Evolutionary conservation across 2,329 filamentous ascomycete genomes (phyloP), one percentile per base, ranked within the genome.

Genomic region (Trematosphaeria pertusa): DNA sequence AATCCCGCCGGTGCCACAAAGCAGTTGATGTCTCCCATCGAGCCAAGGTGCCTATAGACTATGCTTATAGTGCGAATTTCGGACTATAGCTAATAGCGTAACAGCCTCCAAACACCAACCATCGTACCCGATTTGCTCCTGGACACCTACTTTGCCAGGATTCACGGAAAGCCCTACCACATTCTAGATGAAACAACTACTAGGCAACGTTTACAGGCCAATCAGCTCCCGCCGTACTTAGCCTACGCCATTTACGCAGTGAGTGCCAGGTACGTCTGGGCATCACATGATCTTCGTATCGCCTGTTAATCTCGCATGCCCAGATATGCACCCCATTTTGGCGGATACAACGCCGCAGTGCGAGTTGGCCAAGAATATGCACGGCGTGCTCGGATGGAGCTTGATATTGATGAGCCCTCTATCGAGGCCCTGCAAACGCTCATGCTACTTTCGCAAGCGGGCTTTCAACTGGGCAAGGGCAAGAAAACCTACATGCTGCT

Each of bases 401-500:
- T 95, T 12, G 88, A 94, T 65, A 83, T 86, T 7, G 91, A 95
- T 61, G 88, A 93, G 56, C 89, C 90, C 4, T 89, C 86, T 0
- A 83, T 94, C 33, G 89, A 95, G 66, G 82, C 83, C 24, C 72
- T 95, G 7, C 89, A 95, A 67, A 81, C 89, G 2, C 77, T 93
- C 12, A 74, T 96, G 35, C 78, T 96, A 8, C 81, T 96, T 2
- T 84, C 87, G 0, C 84, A 87, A 64, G 86, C 89, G 3, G 92
- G 86, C 61, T 90, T 86, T 37, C 89, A 90, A 26, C 80, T 85
- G 21, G 90, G 91, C 19, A 86, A 87, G 61, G 89, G 90, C 12
- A 93, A 89, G 73, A 94, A 89, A 71, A 87, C 89, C 1, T 94
- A 91, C 58, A 95, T 95, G 90, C 79, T 91, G 30, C 78, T 95